phyloP scores from a whole-genome alignment of 108 stramenopile genomes.

The Seminavis robusta region DNA sequence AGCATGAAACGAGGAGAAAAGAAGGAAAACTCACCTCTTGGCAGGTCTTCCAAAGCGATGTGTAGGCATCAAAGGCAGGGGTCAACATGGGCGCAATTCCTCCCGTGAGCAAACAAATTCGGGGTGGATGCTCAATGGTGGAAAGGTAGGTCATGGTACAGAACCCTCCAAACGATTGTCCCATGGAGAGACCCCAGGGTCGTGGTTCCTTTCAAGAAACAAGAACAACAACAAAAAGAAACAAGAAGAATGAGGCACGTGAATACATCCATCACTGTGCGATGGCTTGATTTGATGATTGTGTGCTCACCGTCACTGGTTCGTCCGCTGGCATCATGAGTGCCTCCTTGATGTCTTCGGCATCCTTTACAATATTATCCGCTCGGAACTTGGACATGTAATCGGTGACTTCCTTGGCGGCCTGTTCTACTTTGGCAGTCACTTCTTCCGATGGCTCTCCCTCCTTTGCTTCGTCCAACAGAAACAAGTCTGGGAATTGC shows the following conservation, averaged over 20 bases:
- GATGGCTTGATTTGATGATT: too few relatives aligned
- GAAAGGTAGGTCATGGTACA: constrained; percentile 90
- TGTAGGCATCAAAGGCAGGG: constrained; percentile 57
- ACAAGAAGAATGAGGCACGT: not conserved
- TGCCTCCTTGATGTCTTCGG: constrained; percentile 78
- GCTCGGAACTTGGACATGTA: constrained; percentile 86
- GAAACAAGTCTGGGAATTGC: constrained; percentile 76
- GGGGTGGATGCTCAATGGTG: constrained; percentile 56
- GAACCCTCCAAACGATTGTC: constrained; percentile 93
- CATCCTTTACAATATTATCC: constrained; percentile 87
- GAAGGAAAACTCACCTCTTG: too few relatives aligned
- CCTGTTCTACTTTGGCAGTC: constrained; percentile 33
- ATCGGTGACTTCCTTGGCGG: constrained; percentile 51
- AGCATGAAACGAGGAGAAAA: too few relatives aligned
- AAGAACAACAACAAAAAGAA: not conserved
- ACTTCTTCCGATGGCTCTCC: constrained; percentile 10
- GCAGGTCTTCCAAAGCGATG: constrained; percentile 73
- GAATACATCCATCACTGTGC: not conserved
- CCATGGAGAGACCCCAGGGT: constrained; percentile 82
- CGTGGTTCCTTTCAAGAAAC: constrained; percentile 24
- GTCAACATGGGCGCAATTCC: constrained; percentile 90
- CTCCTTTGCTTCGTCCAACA: constrained; percentile 37
- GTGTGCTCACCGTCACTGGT: not conserved
- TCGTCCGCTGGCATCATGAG: constrained; percentile 29
- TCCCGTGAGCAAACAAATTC: constrained; percentile 79